Base-by-base conservation (phyloP, 2,329 filamentous ascomycete genomes). In the Penicillium hesseltinei region DNA sequence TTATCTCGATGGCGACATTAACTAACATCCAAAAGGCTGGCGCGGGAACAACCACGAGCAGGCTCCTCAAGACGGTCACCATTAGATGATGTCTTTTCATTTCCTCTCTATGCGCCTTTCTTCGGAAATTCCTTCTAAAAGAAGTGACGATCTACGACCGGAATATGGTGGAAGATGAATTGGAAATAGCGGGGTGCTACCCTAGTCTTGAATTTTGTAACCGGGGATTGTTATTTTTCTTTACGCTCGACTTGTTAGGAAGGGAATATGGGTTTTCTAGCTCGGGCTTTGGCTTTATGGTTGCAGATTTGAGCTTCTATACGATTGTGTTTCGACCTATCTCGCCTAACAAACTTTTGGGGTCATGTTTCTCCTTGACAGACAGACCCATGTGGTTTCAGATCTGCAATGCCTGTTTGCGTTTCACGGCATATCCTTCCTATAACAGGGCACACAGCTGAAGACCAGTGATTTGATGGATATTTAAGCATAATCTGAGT, bases 1-100 rank as follows among this genome's bases (percentile, higher is more conserved):
- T 33, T 23, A 25, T n/a, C 4, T 35, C 13, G 27, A 31, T 27
- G 2, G 13, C 6, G 19, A 35, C 23, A 17, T 54, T 47, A 25
- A 60, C 47, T 54, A 54, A 57, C 46, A 45, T 56, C 45, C 21
- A 54, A 53, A 54, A 67, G 62, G 68, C 63, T 70, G 65, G 66
- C 66, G 68, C 35, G 59, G 60, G 47, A 57, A 62, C 50, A 61
- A 56, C 55, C 59, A 59, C 52, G 57, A 54, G 46, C 64, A 56
- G 8, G 57, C 54, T 44, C 62, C 64, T 11, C 53, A 57, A 25
- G 61, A 66, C 44, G 65, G 61, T 50, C 58, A 65, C 38, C 63
- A 64, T 29, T 44, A 23, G 39, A 35, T 42, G 45, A 52, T 5
- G 11, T 23, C n/a, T 51, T 56, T 52, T 43, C n/a, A 45, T 43